Evolutionary conservation across 257 asterid species (phyloP).

Genomic region (Ligustrum vulgare): DNA sequence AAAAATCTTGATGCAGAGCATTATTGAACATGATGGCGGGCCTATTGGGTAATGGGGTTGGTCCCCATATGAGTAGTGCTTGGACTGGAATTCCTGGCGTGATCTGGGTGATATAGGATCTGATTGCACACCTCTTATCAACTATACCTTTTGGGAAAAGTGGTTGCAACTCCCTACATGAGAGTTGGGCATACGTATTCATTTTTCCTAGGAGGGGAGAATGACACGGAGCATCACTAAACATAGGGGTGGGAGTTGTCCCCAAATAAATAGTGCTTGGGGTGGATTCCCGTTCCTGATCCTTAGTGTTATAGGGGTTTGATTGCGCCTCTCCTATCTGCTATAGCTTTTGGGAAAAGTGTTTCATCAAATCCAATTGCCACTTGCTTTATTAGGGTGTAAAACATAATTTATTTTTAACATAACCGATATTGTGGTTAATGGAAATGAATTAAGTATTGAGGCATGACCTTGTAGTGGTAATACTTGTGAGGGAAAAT

Average conservation of each 20-base stretch:
- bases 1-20: background rate
- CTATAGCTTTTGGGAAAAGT: background rate
- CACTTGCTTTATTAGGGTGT: background rate
- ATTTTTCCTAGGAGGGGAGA: no score
- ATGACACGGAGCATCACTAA: no score
- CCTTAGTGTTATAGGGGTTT: background rate
- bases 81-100: no score
- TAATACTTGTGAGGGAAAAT: background rate
- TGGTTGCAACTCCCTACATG: no score
- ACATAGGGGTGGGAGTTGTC: background rate
- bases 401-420: background rate
- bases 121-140: no score
- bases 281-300: background rate
- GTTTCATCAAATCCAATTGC: background rate
- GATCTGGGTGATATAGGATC: no score
- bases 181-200: no score
- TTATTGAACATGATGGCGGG: no score
- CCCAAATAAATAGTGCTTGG: background rate
- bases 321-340: background rate
- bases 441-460: background rate
- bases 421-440: background rate
- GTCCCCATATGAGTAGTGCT: no score
- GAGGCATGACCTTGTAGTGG: background rate
- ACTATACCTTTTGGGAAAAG: no score
- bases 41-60: no score